Evolutionary conservation across 108 stramenopile species (phyloP).

Genomic region (Seminavis robusta): DNA sequence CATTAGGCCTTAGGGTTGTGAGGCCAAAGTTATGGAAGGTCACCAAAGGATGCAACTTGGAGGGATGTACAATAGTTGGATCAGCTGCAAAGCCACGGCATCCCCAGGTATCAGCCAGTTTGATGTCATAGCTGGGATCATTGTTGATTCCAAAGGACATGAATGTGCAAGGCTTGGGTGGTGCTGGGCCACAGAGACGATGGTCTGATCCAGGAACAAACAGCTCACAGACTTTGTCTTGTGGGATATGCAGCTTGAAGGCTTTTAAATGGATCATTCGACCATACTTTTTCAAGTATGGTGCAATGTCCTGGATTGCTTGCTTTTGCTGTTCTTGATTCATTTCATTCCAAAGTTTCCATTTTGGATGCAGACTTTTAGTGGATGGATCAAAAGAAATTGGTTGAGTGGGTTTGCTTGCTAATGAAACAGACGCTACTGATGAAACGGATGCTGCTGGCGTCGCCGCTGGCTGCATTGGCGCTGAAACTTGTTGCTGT

Average conservation of each 20-base stretch:
- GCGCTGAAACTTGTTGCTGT: too few relatives aligned
- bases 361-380: slow-evolving; percentile 44
- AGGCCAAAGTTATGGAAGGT: slow-evolving; percentile 65
- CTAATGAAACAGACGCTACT: too few relatives aligned
- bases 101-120: slow-evolving; percentile 43
- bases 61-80: slow-evolving; percentile 57
- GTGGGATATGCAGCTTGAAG: too few relatives aligned
- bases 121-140: slow-evolving; percentile 48
- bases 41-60: slow-evolving; percentile 44
- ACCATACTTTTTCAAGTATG: slow-evolving; percentile 37
- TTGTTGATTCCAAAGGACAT: slow-evolving; percentile 63
- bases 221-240: too few relatives aligned
- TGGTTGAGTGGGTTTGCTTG: too few relatives aligned
- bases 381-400: too few relatives aligned
- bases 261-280: slow-evolving; percentile 15
- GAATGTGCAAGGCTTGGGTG: slow-evolving; percentile 39
- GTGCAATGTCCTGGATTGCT: slow-evolving; percentile 23
- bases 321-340: slow-evolving; percentile 26
- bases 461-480: too few relatives aligned
- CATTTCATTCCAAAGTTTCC: slow-evolving; percentile 62
- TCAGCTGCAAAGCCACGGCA: slow-evolving; percentile 69
- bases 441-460: too few relatives aligned
- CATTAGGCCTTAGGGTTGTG: slow-evolving; percentile 42
- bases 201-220: slow-evolving; percentile 25
- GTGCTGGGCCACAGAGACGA: slow-evolving; percentile 42